These are phyloP conservation scores for Spatholobus suberectus DNA, from an alignment of 306 rosid species.

Conservation along the genomic window DNA sequence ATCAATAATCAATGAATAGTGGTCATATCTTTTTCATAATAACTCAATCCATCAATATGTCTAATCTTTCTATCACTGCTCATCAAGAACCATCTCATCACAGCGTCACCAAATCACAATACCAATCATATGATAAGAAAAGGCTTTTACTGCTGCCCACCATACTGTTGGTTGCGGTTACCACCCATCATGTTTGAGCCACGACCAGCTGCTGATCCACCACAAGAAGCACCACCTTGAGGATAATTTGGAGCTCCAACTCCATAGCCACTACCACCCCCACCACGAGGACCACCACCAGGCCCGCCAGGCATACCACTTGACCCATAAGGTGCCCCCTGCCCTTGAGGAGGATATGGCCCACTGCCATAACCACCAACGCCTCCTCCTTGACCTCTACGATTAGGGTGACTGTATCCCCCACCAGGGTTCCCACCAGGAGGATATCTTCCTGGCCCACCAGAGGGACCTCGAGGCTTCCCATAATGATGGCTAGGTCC, in stretches of 20 bases:
- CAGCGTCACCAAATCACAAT: not conserved
- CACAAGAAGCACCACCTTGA: constrained; percentile 54
- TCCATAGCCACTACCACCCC: constrained; percentile 58
- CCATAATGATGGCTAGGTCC: constrained; percentile 72
- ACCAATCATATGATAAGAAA: not conserved
- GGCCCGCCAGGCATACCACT: constrained; percentile 61
- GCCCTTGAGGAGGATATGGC: constrained; percentile 74
- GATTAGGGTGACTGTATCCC: constrained; percentile 54
- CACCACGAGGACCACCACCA: constrained; percentile 58
- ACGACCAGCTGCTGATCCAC: too few relatives aligned
- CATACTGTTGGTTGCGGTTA: constrained; percentile 66
- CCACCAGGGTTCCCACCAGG: constrained; percentile 62
- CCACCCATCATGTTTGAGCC: constrained; percentile 59
- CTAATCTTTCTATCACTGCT: not conserved
- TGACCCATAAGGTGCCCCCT: constrained; percentile 60
- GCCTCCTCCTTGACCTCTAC: constrained; percentile 60
- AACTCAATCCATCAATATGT: not conserved
- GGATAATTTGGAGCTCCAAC: constrained; percentile 67
- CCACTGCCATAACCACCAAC: constrained; percentile 52
- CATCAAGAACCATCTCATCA: not conserved
- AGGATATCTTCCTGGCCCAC: constrained; percentile 65
- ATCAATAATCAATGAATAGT: not conserved
- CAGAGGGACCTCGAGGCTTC: constrained; percentile 63
- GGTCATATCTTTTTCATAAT: constrained; percentile 4
- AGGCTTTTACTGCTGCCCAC: constrained; percentile 56